Percentiles rank a stretch among this genome's conserved stretches.
These are phyloP conservation scores for Xylariaceae sp. DNA, from an alignment of 2,329 filamentous ascomycete genomes.

Conservation along the genomic window DNA sequence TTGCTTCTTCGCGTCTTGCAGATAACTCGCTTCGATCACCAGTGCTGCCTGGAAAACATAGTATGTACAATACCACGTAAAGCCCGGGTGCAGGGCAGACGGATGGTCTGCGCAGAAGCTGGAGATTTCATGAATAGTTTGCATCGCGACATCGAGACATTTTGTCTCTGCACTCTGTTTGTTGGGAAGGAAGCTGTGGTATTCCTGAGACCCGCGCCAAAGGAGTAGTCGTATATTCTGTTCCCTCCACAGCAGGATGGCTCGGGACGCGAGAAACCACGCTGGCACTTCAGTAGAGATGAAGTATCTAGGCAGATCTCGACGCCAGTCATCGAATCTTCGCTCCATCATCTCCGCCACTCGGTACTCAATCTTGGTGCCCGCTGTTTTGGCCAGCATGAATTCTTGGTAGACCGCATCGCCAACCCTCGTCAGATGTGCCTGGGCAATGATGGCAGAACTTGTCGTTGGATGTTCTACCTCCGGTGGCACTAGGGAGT, in stretches of 20 bases:
- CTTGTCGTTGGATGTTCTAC: background rate
- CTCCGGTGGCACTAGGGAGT: background rate
- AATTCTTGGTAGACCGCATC: slow-evolving; percentile 7
- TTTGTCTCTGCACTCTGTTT: slow-evolving; percentile 1
- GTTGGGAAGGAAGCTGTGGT: slow-evolving; percentile 3
- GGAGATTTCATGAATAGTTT: slow-evolving; percentile 5
- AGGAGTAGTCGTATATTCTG: slow-evolving; percentile 5
- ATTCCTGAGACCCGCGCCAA: slow-evolving; percentile 4
- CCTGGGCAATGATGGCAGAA: slow-evolving; percentile 4
- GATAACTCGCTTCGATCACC: slow-evolving; percentile 4
- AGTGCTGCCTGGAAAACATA: slow-evolving; percentile 3
- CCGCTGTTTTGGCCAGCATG: slow-evolving; percentile 6
- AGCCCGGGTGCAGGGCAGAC: background rate
- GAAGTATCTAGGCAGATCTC: slow-evolving; percentile 2
- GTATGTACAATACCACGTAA: slow-evolving; percentile 2
- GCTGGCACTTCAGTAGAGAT: background rate
- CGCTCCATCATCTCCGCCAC: slow-evolving; percentile 3
- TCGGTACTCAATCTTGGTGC: slow-evolving; percentile 7
- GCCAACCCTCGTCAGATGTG: background rate
- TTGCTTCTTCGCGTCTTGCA: background rate
- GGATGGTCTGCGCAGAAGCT: slow-evolving; percentile 1
- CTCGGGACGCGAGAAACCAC: slow-evolving; percentile 2
- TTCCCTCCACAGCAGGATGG: slow-evolving; percentile 6
- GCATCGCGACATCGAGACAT: slow-evolving; percentile 2
- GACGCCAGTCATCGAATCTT: slow-evolving; percentile 3